Base-by-base conservation (phyloP, 1,284 basidiomycete genomes). In the Trametes polyzona region DNA sequence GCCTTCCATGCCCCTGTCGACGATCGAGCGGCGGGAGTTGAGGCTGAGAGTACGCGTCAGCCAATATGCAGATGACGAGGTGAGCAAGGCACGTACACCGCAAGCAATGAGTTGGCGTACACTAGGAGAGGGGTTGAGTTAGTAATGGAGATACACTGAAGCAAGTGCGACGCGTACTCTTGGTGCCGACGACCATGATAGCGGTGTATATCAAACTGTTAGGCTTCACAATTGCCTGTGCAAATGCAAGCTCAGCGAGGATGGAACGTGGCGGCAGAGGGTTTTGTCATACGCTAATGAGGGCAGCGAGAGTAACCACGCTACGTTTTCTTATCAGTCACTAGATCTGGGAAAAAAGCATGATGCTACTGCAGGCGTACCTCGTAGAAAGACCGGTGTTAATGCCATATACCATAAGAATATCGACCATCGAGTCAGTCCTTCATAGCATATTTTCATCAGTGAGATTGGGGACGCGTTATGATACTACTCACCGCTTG, bases 101-200 rank as follows among this genome's bases (percentile, higher is more conserved):
- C 59, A 4, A 61, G 52, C 0, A 61, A 39, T 4, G 59, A 57
- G 44, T 61, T 61, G 14, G 59, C 46, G 19, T 61, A 57, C 59
- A 61, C 58, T 60, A 41, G 6, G 12, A 4, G 12, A n/a, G 7
- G 5, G 37, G 6, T 39, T 23, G 17, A n/a, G 24, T 10, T 4
- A 27, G 40, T 12, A 6, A 6, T 12, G 1, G 19, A 27, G 2
- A 32, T 42, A 41, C 16, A 27, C n/a, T 2, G 24, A 26, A 21
- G 21, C 6, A 17, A 16, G 41, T 9, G 24, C 52, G 12, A n/a
- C 16, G 5, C 39, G 6, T 23, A 57, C 55, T 47, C 50, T 57
- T 57, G 1, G 55, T 30, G n/a, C 21, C 43, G 4, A 51, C 37
- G 10, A 49, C 26, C 19, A 33, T 19, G 12, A 57, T 40, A 7